Evolutionary conservation across 2,329 filamentous ascomycete species (phyloP).

Genomic region (Neofusicoccum umdonicola): DNA sequence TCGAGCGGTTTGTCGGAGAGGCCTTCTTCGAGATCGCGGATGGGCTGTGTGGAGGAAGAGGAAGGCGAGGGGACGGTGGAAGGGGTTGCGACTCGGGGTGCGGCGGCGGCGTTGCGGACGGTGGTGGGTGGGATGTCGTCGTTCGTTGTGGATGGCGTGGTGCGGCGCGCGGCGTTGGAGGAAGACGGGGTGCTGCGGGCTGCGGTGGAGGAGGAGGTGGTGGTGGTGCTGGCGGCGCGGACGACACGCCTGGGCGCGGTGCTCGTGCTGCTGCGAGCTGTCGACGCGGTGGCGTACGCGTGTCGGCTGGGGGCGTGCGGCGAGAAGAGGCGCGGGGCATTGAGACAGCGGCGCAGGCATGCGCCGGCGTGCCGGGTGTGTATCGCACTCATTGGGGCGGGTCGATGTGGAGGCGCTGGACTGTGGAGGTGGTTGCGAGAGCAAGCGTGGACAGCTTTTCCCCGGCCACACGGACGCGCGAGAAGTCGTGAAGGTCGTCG

Average conservation of each 20-base stretch:
- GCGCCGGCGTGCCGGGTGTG: background rate
- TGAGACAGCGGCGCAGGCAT: constrained; percentile 4
- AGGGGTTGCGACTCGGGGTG: background rate
- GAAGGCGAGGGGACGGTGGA: constrained; percentile 26
- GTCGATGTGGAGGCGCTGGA: background rate
- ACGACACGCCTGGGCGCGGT: background rate
- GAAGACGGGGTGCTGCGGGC: background rate
- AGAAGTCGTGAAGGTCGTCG: background rate
- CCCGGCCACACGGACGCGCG: background rate
- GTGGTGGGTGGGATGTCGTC: background rate
- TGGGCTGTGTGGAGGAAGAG: constrained; percentile 14
- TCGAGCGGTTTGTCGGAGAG: constrained; percentile 46
- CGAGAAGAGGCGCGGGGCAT: background rate
- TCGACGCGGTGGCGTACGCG: background rate
- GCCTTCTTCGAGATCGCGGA: constrained; percentile 48
- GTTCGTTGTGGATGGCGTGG: constrained; percentile 17
- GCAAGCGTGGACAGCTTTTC: too few relatives aligned
- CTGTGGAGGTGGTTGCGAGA: background rate
- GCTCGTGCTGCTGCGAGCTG: background rate
- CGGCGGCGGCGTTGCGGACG: background rate
- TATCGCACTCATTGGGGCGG: background rate
- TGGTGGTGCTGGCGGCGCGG: background rate
- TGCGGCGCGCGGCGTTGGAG: constrained; percentile 17
- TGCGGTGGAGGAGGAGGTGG: background rate
- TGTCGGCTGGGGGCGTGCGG: background rate